A percentile compares a stretch with the other conserved stretches of the same genome.
These are phyloP conservation scores for Dictyostelium brefeldianum DNA, from an alignment of 78 protist genomes.

Conservation along the genomic window DNA sequence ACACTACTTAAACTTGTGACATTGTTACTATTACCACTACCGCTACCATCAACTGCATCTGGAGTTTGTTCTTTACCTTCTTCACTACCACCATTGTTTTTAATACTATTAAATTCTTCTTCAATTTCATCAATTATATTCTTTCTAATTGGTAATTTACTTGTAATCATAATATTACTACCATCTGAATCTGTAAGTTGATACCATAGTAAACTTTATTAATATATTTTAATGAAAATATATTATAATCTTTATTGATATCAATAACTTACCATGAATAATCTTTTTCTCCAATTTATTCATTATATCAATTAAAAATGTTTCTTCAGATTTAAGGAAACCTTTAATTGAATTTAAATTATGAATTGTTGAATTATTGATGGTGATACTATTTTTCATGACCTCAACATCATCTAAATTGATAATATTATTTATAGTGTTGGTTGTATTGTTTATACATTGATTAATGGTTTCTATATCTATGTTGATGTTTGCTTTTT, in stretches of 20 bases:
- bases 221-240: no score
- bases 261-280: constrained; percentile 9
- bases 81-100: not conserved
- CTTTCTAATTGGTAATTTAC: constrained; percentile 12
- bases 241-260: no score
- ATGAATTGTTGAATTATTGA: not conserved
- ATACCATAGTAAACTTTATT: not conserved
- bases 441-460: constrained; percentile 1
- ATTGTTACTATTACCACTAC: no score
- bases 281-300: constrained; percentile 72
- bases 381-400: constrained; percentile 12
- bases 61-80: not conserved
- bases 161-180: not conserved
- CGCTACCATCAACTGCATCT: not conserved
- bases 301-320: constrained; percentile 78
- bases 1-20: no score
- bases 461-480: constrained; percentile 9
- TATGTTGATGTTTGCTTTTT: not conserved
- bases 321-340: constrained; percentile 51
- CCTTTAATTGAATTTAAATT: constrained; percentile 29
- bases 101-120: not conserved
- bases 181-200: not conserved
- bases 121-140: not conserved
- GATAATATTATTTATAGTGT: constrained; percentile 4
- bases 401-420: not conserved